Percentiles rank a stretch among this genome's conserved stretches.
phyloP scores from a whole-genome alignment of 139 green algal species.

The Chlamydomonas sphaeroides region DNA sequence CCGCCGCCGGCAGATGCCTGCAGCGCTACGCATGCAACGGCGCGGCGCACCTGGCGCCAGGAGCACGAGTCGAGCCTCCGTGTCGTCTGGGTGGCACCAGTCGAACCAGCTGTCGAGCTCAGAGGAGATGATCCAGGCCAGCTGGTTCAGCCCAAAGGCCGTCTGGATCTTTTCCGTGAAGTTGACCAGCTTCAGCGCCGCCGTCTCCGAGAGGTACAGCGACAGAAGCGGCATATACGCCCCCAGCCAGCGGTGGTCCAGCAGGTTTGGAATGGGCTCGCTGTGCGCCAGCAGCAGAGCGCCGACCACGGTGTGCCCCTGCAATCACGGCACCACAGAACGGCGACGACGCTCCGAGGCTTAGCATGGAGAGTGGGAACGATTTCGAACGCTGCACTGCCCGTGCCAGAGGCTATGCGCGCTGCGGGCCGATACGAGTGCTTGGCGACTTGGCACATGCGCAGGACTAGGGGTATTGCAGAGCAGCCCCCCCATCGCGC shows the following conservation, averaged over 20 bases:
- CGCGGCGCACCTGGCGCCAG: constrained; percentile 27
- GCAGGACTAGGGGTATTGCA: no score
- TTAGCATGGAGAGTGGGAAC: no score
- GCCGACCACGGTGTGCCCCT: constrained; percentile 33
- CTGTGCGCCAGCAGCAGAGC: constrained; percentile 40
- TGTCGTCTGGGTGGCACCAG: constrained; percentile 48
- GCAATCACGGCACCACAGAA: no score
- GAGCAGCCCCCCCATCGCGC: no score
- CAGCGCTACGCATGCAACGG: no score
- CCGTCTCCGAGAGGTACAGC: constrained; percentile 34
- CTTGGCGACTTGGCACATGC: no score
- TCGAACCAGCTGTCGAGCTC: constrained; percentile 46
- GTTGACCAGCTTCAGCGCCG: constrained; percentile 36
- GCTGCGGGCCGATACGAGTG: no score
- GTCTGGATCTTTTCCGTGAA: constrained; percentile 45
- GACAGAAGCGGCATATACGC: constrained; percentile 31
- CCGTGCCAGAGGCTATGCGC: no score
- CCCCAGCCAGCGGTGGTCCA: constrained; percentile 33
- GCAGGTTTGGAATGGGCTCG: constrained; percentile 28
- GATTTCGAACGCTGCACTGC: no score
- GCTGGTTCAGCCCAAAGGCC: constrained; percentile 25
- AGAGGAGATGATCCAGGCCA: constrained; percentile 31
- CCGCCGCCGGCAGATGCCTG: no score
- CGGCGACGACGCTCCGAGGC: no score
- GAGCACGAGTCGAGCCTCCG: constrained; percentile 42